These are phyloP conservation scores for Xylaria polymorpha DNA, from an alignment of 2,329 filamentous ascomycete genomes.

Conservation along the genomic window DNA sequence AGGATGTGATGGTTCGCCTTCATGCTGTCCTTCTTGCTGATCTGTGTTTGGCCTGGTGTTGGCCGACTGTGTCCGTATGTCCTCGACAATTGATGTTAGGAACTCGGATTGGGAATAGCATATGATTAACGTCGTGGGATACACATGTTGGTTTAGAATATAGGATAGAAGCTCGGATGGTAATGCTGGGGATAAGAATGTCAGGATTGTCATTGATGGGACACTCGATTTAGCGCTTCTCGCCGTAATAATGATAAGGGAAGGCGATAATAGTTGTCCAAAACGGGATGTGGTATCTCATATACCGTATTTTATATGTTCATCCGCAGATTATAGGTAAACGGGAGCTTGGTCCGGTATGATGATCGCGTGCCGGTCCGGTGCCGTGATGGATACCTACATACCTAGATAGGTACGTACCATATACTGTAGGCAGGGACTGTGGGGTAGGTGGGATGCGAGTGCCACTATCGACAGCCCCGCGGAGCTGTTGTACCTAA, in stretches of 20 bases:
- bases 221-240: background rate
- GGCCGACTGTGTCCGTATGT: conserved; percentile 52
- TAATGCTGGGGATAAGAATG: conserved; percentile 64
- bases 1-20: conserved; percentile 16
- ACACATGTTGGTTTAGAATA: conserved; percentile 66
- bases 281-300: background rate
- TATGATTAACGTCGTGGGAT: conserved; percentile 76
- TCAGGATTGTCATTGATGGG: conserved; percentile 40
- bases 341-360: background rate
- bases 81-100: conserved; percentile 65
- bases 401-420: background rate
- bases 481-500: conserved; percentile 11
- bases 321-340: conserved; percentile 3
- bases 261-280: background rate
- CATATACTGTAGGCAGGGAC: background rate
- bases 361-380: conserved; percentile 11
- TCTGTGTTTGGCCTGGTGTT: conserved; percentile 28
- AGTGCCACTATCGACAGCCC: conserved; percentile 13
- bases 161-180: conserved; percentile 73
- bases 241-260: background rate
- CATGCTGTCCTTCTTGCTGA: conserved; percentile 32
- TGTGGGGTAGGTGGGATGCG: conserved; percentile 12
- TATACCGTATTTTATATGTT: conserved; percentile 3
- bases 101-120: conserved; percentile 76
- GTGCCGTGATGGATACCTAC: conserved; percentile 7